phyloP scores from a whole-genome alignment of 2,329 filamentous ascomycete species.

The Diaporthe ampelina region DNA sequence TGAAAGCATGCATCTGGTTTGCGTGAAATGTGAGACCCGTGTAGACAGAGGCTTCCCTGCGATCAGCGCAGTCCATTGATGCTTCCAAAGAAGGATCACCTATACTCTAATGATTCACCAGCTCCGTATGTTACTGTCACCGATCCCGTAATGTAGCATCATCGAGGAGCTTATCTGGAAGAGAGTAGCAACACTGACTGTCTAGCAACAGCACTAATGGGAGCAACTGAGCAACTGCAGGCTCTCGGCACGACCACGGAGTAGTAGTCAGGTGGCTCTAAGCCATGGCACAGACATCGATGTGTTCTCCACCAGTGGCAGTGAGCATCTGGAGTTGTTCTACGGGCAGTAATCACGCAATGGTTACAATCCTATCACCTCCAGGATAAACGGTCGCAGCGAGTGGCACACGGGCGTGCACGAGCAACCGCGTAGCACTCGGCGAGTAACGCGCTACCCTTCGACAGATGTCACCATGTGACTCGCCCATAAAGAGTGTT shows the following conservation, averaged over 20 bases:
- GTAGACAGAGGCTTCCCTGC: background rate
- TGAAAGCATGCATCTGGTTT: background rate
- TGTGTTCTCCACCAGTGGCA: background rate
- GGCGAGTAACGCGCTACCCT: background rate
- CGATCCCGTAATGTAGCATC: background rate
- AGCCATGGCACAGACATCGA: background rate
- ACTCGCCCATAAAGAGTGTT: background rate
- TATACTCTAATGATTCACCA: background rate
- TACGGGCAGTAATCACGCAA: background rate
- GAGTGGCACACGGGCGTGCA: background rate
- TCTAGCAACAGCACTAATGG: no score
- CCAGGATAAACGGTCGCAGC: background rate
- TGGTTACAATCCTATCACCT: background rate
- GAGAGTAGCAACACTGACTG: background rate
- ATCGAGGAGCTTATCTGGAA: background rate
- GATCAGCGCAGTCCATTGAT: background rate
- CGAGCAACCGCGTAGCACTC: background rate
- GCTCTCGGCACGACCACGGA: background rate
- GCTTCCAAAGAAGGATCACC: background rate
- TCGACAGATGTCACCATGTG: background rate
- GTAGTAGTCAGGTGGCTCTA: background rate
- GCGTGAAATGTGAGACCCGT: no score
- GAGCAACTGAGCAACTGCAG: no score
- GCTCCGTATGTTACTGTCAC: background rate
- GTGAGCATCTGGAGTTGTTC: background rate